Evolutionary conservation across 345 rosid genomes (phyloP).

Genomic region (Lenwebbia sp.): DNA sequence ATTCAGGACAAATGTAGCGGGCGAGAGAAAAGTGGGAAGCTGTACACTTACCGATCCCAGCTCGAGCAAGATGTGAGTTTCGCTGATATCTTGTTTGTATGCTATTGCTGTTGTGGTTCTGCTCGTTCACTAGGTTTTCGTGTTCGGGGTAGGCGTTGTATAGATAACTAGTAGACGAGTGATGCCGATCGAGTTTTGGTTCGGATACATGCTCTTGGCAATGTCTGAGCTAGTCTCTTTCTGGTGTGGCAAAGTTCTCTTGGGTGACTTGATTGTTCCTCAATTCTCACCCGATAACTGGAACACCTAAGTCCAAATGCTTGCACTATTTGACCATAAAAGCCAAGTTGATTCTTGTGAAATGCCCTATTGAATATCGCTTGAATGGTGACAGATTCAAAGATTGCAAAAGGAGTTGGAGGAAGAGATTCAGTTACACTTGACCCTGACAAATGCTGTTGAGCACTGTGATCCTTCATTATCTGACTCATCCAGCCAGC

Average conservation of each 20-base stretch:
- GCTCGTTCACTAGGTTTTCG: not conserved
- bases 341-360: not conserved
- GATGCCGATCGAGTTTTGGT: not conserved
- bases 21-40: constrained; percentile 31
- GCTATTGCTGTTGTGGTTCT: not conserved
- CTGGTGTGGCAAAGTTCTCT: not conserved
- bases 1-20: constrained; percentile 19
- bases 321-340: not conserved
- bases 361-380: not conserved
- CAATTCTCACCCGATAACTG: not conserved
- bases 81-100: not conserved
- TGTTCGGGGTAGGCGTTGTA: not conserved
- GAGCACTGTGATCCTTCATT: constrained; percentile 44
- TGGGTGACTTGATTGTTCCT: not conserved
- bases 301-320: not conserved
- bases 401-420: constrained; percentile 61
- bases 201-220: not conserved
- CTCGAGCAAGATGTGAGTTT: constrained; percentile 85
- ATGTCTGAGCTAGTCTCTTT: not conserved
- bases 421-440: constrained; percentile 59
- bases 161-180: not conserved
- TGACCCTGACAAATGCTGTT: constrained; percentile 56
- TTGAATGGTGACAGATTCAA: constrained; percentile 34
- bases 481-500: constrained; percentile 42
- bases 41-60: constrained; percentile 40